Evolutionary conservation across 345 rosid species (phyloP).

Genomic region (Angophora floribunda): DNA sequence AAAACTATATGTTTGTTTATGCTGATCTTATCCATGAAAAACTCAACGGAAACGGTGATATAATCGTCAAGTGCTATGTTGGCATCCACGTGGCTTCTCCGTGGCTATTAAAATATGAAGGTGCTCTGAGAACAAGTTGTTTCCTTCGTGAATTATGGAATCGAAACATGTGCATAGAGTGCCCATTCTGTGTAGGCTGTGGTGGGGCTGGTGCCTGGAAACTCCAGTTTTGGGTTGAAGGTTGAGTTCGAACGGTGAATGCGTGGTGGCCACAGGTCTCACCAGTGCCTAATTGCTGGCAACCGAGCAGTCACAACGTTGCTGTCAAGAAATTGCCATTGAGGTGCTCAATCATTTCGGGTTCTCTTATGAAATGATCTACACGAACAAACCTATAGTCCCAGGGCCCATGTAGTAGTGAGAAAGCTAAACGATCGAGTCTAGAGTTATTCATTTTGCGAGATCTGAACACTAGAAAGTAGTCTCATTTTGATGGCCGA

Average conservation of each 20-base stretch:
- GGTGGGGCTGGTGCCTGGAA: background rate
- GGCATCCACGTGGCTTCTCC: no score
- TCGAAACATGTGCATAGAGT: background rate
- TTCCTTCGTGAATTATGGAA: background rate
- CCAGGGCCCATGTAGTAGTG: background rate
- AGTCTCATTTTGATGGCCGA: no score
- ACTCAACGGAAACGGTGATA: no score
- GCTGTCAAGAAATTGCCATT: background rate
- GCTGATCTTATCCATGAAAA: no score
- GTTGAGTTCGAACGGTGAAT: background rate
- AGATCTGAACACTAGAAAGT: background rate
- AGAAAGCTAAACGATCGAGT: background rate
- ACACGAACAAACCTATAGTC: background rate
- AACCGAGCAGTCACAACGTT: background rate
- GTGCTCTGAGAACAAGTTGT: background rate
- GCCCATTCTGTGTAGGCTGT: background rate
- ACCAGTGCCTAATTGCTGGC: rapidly evolving
- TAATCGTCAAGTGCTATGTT: no score
- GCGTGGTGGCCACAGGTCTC: background rate
- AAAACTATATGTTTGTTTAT: background rate
- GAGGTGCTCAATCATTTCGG: background rate
- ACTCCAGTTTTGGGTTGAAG: background rate
- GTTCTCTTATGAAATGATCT: background rate
- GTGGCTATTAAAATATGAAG: background rate
- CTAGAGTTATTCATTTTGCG: background rate